Evolutionary conservation across 2,329 filamentous ascomycete species (phyloP).

Genomic region (Colletotrichum cereale): DNA sequence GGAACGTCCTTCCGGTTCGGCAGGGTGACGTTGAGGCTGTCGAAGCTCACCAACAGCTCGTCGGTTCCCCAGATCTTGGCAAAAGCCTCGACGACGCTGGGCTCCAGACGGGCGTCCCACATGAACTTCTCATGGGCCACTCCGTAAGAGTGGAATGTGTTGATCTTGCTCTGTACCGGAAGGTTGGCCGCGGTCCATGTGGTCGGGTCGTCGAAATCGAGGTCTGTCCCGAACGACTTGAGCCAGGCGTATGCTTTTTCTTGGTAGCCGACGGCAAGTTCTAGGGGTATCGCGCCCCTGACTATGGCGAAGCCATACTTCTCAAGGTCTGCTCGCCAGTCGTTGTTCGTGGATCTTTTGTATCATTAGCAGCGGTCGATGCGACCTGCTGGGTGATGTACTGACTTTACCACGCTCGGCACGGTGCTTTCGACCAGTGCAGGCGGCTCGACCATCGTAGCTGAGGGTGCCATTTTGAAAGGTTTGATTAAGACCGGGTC

Average conservation of each 20-base stretch:
- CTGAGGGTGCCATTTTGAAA: too few relatives aligned
- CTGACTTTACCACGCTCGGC: too few relatives aligned
- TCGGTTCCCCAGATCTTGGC: constrained; percentile 55
- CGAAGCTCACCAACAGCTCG: constrained; percentile 60
- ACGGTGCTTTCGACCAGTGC: too few relatives aligned
- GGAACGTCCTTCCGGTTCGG: constrained; percentile 19
- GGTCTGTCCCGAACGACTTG: constrained; percentile 49
- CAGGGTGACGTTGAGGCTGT: constrained; percentile 56
- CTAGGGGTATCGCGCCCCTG: constrained; percentile 52
- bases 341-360: constrained; percentile 25
- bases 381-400: too few relatives aligned
- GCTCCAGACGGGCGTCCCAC: constrained; percentile 55
- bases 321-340: constrained; percentile 59
- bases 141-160: constrained; percentile 45
- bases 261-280: constrained; percentile 54
- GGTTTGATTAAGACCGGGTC: too few relatives aligned
- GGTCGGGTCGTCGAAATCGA: constrained; percentile 46
- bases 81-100: constrained; percentile 54
- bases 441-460: too few relatives aligned
- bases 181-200: constrained; percentile 57
- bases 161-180: constrained; percentile 53
- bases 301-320: constrained; percentile 55
- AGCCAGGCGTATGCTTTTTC: constrained; percentile 56
- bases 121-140: constrained; percentile 55
- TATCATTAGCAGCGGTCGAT: too few relatives aligned